These are phyloP conservation scores for Castanospermum australe DNA, from an alignment of 306 rosid genomes.

Conservation along the genomic window DNA sequence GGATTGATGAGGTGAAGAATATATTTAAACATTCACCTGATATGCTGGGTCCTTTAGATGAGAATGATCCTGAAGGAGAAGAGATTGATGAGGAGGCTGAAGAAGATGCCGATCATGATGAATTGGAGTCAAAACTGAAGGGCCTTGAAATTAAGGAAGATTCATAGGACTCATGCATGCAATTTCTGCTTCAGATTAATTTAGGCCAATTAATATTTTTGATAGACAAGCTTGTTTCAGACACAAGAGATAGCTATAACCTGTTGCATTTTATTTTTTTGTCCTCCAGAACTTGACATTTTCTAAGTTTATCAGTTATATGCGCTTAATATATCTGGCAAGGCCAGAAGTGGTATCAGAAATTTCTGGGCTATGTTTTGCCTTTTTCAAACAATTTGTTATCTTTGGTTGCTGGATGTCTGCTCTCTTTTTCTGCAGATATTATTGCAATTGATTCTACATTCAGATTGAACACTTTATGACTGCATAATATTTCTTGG, in stretches of 20 bases:
- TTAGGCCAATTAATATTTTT: background rate
- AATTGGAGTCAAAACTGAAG: constrained; percentile 51
- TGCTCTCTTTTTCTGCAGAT: background rate
- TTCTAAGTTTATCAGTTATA: background rate
- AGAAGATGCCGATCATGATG: constrained; percentile 42
- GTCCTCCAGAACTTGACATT: background rate
- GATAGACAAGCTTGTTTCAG: background rate
- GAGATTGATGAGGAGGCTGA: constrained; percentile 45
- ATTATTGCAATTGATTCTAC: background rate
- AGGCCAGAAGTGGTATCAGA: background rate
- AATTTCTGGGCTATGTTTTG: background rate
- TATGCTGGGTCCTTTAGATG: constrained; percentile 59
- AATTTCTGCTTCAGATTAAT: background rate
- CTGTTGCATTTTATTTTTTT: constrained; percentile 20
- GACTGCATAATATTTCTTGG: background rate
- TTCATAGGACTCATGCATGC: constrained; percentile 10
- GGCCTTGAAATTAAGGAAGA: constrained; percentile 48
- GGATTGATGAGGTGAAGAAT: constrained; percentile 56
- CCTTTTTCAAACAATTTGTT: background rate
- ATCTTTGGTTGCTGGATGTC: background rate
- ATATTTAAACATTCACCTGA: constrained; percentile 44
- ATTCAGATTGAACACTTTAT: background rate
- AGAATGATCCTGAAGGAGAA: constrained; percentile 65
- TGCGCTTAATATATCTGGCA: background rate
- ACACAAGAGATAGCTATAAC: constrained; percentile 1